Conservation (phyloP, 768 basidiomycete species). For the Tricholoma matsutake region DNA sequence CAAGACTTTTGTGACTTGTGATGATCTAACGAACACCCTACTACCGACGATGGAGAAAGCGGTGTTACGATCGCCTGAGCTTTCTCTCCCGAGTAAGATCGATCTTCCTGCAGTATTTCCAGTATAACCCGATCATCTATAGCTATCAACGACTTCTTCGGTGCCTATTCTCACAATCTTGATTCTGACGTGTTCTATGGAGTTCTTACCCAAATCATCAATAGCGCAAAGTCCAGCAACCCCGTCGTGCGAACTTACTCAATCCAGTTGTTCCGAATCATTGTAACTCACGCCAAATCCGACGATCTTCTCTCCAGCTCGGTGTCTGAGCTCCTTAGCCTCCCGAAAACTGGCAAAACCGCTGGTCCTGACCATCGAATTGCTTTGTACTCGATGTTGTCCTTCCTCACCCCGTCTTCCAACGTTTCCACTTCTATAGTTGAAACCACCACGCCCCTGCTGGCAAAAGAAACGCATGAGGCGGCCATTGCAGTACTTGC, state of each 20-base stretch:
- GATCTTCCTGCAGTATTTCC: not conserved
- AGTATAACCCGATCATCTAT: not conserved
- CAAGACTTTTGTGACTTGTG: slow-evolving; percentile 41
- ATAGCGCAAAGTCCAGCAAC: slow-evolving; percentile 75
- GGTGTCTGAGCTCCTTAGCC: slow-evolving; percentile 63
- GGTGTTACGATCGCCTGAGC: slow-evolving; percentile 78
- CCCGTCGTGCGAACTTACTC: slow-evolving; percentile 54
- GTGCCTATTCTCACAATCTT: slow-evolving; percentile 49
- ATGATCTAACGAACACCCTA: slow-evolving; percentile 51
- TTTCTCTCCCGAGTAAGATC: slow-evolving; percentile 58
- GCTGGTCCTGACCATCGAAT: slow-evolving; percentile 83
- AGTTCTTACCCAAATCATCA: slow-evolving; percentile 56
- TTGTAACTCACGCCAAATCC: slow-evolving; percentile 35
- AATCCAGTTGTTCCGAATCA: slow-evolving; percentile 50
- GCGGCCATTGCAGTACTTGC: slow-evolving; percentile 52
- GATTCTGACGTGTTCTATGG: slow-evolving; percentile 46
- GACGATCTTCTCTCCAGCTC: slow-evolving; percentile 40
- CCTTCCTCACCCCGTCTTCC: slow-evolving; percentile 44
- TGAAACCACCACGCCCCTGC: slow-evolving; percentile 35
- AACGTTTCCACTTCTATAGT: slow-evolving; percentile 44
- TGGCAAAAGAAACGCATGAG: slow-evolving; percentile 80
- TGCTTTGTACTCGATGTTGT: slow-evolving; percentile 77
- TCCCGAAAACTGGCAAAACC: slow-evolving; percentile 84
- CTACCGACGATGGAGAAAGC: slow-evolving; percentile 80
- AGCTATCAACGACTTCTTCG: slow-evolving; percentile 62